Evolutionary conservation across 495 filamentous ascomycete species (phyloP), one percentile per base, ranked within the genome.

Genomic region (Xylaria acuta): DNA sequence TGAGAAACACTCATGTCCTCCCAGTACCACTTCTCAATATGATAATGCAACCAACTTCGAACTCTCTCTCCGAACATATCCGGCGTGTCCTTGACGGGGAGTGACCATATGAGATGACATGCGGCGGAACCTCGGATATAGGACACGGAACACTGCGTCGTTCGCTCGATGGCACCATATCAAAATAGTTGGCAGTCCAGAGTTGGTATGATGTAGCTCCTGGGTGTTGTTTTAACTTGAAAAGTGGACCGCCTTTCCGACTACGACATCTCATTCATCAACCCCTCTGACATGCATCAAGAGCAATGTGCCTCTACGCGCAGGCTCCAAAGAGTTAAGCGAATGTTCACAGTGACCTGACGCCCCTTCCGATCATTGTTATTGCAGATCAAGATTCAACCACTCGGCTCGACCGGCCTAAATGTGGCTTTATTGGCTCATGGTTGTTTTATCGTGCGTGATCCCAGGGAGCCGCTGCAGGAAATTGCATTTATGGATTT

Each of bases 271-370:
- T 60, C 16, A 36, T 38, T n/a, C 34, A 8, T 41, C 7, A 34
- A 43, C 36, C n/a, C 22, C 58, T 41, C 38, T 63, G 59, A 45
- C 40, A 64, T 47, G 62, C 62, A 47, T 41, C 62, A 20, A 45
- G 27, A 32, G 41, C n/a, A 49, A n/a, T 5, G 27, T 3, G 27
- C 41, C 14, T 45, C n/a, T 27, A 45, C 38, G 12, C 14, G 40
- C 38, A 45, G 25, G 9, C 40, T 27, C 20, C 11, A 18, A 45
- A 32, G 18, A 34, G 45, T 11, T 51, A 53, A 51, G 64, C 43
- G 27, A 66, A 30, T 45, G 11, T 14, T 47, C 16, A 22, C 27
- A 8, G 3, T 36, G 20, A 9, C 20, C 9, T 40, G 20, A 45
- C 6, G 22, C 32, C 11, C 18, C 20, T 67, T n/a, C 45, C 30